phyloP scores from a whole-genome alignment of 106 monocot species.

The Acorus gramineus region DNA sequence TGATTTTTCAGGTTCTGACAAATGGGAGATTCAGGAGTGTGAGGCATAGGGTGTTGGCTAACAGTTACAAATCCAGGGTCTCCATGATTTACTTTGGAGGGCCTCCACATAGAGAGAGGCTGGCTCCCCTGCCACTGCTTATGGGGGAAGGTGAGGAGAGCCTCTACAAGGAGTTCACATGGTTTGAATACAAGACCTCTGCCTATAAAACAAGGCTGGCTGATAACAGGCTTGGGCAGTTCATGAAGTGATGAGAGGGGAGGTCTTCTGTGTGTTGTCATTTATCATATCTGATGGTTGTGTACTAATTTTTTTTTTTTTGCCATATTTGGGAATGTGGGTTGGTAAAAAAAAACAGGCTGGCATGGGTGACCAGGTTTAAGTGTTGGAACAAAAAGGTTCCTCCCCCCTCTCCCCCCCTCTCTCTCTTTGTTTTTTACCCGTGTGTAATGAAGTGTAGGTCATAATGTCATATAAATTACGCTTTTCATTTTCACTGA shows the following conservation, averaged over 20 bases:
- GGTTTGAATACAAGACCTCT: conserved; percentile 82
- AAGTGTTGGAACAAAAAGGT: too few relatives aligned
- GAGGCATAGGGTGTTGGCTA: conserved; percentile 71
- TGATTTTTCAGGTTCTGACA: conserved; percentile 57
- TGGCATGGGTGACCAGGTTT: too few relatives aligned
- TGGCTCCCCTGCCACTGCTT: conserved; percentile 55
- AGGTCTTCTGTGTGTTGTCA: not conserved
- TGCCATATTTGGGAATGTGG: too few relatives aligned
- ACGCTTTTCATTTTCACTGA: too few relatives aligned
- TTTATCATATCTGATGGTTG: too few relatives aligned
- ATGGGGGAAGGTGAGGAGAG: conserved; percentile 42
- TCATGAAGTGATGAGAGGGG: conserved; percentile 28
- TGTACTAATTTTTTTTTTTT: too few relatives aligned
- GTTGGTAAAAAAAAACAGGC: too few relatives aligned
- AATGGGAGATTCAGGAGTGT: conserved; percentile 92
- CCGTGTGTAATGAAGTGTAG: too few relatives aligned
- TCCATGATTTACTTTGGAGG: conserved; percentile 89
- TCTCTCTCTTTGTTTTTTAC: too few relatives aligned
- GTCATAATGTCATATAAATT: too few relatives aligned
- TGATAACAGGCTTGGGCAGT: conserved; percentile 62
- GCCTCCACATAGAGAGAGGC: conserved; percentile 27
- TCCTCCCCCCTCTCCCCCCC: too few relatives aligned
- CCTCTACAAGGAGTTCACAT: conserved; percentile 77
- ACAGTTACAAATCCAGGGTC: conserved; percentile 43
- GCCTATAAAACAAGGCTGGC: conserved; percentile 67